Evolutionary conservation across 306 rosid genomes (phyloP).

Genomic region (Citrullus mucosospermus): DNA sequence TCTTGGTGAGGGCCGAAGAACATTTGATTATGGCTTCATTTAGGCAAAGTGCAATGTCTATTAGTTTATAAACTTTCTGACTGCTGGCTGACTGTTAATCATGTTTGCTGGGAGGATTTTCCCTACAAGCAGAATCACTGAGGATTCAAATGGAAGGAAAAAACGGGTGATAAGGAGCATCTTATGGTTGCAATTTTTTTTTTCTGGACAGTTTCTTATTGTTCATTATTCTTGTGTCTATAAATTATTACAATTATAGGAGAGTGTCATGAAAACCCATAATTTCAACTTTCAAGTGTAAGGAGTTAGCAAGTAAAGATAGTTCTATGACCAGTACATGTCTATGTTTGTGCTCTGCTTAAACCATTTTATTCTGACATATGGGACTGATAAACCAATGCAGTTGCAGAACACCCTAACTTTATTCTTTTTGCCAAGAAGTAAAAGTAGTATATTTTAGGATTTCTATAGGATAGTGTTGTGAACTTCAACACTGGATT

Average conservation of each 20-base stretch:
- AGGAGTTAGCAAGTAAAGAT: background rate
- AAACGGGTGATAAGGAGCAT: background rate
- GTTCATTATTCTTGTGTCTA: background rate
- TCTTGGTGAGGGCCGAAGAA: background rate
- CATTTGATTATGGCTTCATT: background rate
- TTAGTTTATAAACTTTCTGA: background rate
- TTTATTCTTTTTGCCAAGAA: background rate
- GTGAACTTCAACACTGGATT: background rate
- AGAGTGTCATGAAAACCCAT: background rate
- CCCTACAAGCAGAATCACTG: background rate
- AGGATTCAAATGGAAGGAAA: too few relatives aligned
- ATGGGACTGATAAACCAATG: background rate
- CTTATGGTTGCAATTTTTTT: background rate
- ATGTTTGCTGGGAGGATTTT: background rate
- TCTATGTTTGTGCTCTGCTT: background rate
- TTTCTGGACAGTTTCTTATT: background rate
- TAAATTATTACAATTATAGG: background rate
- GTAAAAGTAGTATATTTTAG: background rate
- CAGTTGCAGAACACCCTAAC: background rate
- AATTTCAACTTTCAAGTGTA: background rate
- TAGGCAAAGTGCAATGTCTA: background rate
- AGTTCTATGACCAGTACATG: background rate
- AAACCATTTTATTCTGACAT: background rate
- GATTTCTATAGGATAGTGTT: background rate
- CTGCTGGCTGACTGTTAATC: background rate